Base-by-base conservation (phyloP, 345 rosid species). In the Combretum micranthum region DNA sequence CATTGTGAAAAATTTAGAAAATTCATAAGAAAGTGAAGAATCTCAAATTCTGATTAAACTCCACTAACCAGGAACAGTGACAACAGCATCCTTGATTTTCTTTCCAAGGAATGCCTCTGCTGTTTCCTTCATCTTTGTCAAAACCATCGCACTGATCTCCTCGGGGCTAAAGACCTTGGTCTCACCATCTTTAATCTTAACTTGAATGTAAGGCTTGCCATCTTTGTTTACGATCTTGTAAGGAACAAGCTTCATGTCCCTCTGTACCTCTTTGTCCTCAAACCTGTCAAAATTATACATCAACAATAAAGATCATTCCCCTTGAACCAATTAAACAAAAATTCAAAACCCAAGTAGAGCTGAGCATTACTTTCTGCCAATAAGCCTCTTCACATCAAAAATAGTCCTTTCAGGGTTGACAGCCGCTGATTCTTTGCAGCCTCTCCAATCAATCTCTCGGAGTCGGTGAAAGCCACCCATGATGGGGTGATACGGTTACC, bases 21-120 rank as follows among this genome's bases (percentile, higher is more conserved):
- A 32, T 0, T 32, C 9, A 7, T 32, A 32, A 4, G 39, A 44
- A 20, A 19, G 32, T 19, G 43, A 14, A 22, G 13, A 2, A 54
- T 25, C 16, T 20, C 13, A 14, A 10, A 18, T 19, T 44, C 37
- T 26, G 43, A 13, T 15, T 16, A 48, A 20, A 49, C 20, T 47
- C n/a, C 20, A 76, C 80, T 72, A 13, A 91, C 98, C 97, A 49
- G 98, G 98, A 77, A 92, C 97, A 44, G 98, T 92, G 61, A 92
- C 97, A 45, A 92, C 98, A 15, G 96, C 96, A 66, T 92, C 98
- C 84, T 83, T 92, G 65, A 92, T 92, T 69, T 92, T 88, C 84
- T 92, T 92, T n/a, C 98, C 98, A 56, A 88, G 93, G 84, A 79
- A 92, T 14, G 98, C 95, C 61, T 92, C 95, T 0, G 98, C 98